Conservation (phyloP, 345 rosid species). For the Populus euphratica region DNA sequence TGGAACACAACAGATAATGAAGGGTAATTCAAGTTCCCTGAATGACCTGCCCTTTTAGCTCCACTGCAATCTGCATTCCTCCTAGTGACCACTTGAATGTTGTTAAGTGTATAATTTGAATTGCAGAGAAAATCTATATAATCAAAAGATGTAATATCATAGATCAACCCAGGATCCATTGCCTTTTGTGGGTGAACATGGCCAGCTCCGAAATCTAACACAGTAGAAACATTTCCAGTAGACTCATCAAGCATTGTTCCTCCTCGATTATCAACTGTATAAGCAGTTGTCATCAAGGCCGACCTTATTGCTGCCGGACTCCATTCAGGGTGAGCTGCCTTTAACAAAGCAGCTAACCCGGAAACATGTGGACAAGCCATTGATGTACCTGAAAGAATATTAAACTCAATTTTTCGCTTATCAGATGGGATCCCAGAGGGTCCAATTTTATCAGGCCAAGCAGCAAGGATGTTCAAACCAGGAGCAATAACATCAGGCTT, state of each 20-base stretch:
- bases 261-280: conserved; percentile 29
- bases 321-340: conserved; percentile 36
- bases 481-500: conserved; percentile 37
- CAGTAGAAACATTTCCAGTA: conserved; percentile 26
- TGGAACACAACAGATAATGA: conserved; percentile 27
- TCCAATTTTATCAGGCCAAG: conserved; percentile 32
- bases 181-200: conserved; percentile 35
- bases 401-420: conserved; percentile 22
- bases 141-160: conserved; percentile 23
- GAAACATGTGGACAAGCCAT: conserved; percentile 40
- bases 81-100: conserved; percentile 21
- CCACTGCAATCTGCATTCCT: conserved; percentile 30
- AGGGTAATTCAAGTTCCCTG: conserved; percentile 36
- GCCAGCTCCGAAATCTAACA: conserved; percentile 30
- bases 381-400: conserved; percentile 34
- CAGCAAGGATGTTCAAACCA: conserved; percentile 36
- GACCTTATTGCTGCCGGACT: conserved; percentile 29
- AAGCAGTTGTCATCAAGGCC: conserved; percentile 38
- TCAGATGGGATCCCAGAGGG: conserved; percentile 25
- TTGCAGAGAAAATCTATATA: conserved; percentile 33
- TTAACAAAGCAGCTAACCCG: conserved; percentile 29
- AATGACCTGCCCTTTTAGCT: conserved; percentile 31
- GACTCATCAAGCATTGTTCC: conserved; percentile 30
- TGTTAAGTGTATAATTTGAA: conserved; percentile 22
- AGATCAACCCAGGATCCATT: conserved; percentile 28